Percentiles rank a stretch among this genome's conserved stretches.
Evolutionary conservation across 345 rosid genomes (phyloP).

Genomic region (Syzygium aromaticum): DNA sequence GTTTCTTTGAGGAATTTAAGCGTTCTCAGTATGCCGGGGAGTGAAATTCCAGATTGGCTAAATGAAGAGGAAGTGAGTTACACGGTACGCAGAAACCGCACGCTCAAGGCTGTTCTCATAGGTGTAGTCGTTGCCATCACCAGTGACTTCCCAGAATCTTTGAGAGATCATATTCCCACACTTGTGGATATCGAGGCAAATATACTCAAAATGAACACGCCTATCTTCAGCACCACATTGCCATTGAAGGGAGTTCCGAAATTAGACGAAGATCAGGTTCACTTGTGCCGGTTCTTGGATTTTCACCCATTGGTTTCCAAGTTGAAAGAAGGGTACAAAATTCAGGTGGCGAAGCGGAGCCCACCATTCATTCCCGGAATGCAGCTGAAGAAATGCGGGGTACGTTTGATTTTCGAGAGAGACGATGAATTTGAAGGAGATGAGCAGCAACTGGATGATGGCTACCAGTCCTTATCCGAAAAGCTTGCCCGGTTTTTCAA

Average conservation of each 20-base stretch:
- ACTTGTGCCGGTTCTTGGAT: conserved; percentile 41
- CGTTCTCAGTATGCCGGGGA: conserved; percentile 51
- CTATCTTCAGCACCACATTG: conserved; percentile 1
- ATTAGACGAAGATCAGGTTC: conserved; percentile 34
- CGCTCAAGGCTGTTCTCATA: conserved; percentile 35
- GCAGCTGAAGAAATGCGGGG: conserved; percentile 33
- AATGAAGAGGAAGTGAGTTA: conserved; percentile 18
- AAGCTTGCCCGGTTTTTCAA: conserved; percentile 34
- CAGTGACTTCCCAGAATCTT: conserved; percentile 13
- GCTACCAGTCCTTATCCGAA: conserved; percentile 24
- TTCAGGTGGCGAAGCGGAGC: conserved; percentile 14
- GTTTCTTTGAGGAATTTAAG: conserved; percentile 27
- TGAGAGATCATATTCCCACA: conserved; percentile 22
- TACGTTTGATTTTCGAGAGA: conserved; percentile 26
- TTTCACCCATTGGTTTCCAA: conserved; percentile 18
- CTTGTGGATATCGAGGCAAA: conserved; percentile 30
- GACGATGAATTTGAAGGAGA: conserved; percentile 37
- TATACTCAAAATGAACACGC: conserved; percentile 10
- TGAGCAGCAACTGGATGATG: conserved; percentile 25
- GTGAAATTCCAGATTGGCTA: conserved; percentile 53
- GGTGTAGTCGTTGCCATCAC: conserved; percentile 40
- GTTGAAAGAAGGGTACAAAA: conserved; percentile 23
- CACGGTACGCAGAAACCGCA: conserved; percentile 20
- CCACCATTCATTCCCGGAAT: conserved; percentile 18
- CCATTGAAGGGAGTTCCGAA: conserved; percentile 38